Evolutionary conservation across 2,329 filamentous ascomycete genomes (phyloP).

Genomic region (Domatiomyces globalis): DNA sequence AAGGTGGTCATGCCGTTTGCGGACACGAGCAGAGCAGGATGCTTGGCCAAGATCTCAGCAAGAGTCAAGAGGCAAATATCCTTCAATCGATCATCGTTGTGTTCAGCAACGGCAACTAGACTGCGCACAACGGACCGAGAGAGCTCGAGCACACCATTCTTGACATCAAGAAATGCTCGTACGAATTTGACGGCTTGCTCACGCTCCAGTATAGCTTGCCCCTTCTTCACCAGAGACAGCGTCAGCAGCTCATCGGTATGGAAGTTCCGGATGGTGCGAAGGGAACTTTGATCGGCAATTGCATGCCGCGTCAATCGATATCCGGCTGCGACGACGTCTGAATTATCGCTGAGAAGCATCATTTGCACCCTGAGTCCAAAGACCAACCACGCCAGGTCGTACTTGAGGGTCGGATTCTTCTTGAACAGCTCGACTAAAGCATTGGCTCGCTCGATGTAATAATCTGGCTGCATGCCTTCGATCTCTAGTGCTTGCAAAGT

Average conservation of each 20-base stretch:
- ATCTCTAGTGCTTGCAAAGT: conserved; percentile 79
- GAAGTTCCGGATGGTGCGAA: conserved; percentile 72
- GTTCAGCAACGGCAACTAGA: conserved; percentile 78
- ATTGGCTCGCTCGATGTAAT: conserved; percentile 88
- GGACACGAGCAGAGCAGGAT: conserved; percentile 65
- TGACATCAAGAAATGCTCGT: conserved; percentile 86
- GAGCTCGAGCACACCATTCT: conserved; percentile 76
- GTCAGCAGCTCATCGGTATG: conserved; percentile 91
- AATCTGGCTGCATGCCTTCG: conserved; percentile 78
- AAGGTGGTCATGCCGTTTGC: conserved; percentile 74
- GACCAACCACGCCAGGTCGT: conserved; percentile 89
- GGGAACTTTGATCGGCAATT: conserved; percentile 77
- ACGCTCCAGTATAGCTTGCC: conserved; percentile 89
- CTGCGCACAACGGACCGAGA: conserved; percentile 77
- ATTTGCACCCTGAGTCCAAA: conserved; percentile 89
- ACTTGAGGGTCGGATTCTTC: conserved; percentile 80
- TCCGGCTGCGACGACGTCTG: conserved; percentile 87
- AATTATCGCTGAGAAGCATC: conserved; percentile 88
- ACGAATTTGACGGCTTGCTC: conserved; percentile 97
- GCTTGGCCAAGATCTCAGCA: conserved; percentile 76
- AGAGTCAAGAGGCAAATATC: conserved; percentile 88
- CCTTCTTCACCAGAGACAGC: conserved; percentile 83
- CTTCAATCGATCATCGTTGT: conserved; percentile 68
- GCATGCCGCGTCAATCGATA: conserved; percentile 90
- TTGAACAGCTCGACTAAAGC: conserved; percentile 94